phyloP scores from a whole-genome alignment of 345 rosid species.

The Noccaea bulbosa region DNA sequence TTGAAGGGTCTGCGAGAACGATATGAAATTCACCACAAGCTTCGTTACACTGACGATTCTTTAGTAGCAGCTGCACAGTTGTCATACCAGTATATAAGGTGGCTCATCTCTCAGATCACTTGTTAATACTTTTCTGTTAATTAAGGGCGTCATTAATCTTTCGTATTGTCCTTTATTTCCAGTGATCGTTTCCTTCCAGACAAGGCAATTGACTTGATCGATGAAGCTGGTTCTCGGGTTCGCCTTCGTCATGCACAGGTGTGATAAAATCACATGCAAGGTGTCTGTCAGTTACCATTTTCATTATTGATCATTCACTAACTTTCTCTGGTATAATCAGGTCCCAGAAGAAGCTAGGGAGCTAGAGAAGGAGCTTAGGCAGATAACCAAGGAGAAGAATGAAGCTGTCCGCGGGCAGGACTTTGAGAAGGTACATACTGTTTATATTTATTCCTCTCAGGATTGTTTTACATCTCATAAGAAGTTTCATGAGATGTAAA shows the following conservation, averaged over 20 bases:
- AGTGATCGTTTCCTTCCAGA: slow-evolving; percentile 76
- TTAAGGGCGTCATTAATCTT: neutral
- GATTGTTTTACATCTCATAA: neutral
- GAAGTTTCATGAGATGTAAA: slow-evolving; percentile 15
- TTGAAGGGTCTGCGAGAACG: slow-evolving; percentile 69
- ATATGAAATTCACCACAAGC: slow-evolving; percentile 51
- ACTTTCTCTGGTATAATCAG: slow-evolving; percentile 44
- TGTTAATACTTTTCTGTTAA: neutral
- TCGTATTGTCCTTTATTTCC: slow-evolving; percentile 11
- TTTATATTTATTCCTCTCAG: slow-evolving; percentile 11
- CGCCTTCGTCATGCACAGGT: slow-evolving; percentile 60
- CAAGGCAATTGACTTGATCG: slow-evolving; percentile 73
- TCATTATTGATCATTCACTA: slow-evolving; percentile 20
- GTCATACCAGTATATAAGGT: slow-evolving; percentile 57
- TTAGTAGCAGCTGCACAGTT: slow-evolving; percentile 51
- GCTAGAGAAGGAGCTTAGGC: slow-evolving; percentile 96
- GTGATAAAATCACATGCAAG: slow-evolving; percentile 16
- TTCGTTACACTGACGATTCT: slow-evolving; percentile 45
- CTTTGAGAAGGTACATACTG: slow-evolving; percentile 76
- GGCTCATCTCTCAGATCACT: slow-evolving; percentile 7
- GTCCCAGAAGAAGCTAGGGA: slow-evolving; percentile 97
- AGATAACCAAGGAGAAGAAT: slow-evolving; percentile 91
- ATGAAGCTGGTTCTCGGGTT: slow-evolving; percentile 75
- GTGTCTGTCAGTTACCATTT: neutral
- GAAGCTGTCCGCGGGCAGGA: slow-evolving; percentile 96